Evolutionary conservation across 2,329 filamentous ascomycete species (phyloP).

Genomic region (Trichothecium roseum): DNA sequence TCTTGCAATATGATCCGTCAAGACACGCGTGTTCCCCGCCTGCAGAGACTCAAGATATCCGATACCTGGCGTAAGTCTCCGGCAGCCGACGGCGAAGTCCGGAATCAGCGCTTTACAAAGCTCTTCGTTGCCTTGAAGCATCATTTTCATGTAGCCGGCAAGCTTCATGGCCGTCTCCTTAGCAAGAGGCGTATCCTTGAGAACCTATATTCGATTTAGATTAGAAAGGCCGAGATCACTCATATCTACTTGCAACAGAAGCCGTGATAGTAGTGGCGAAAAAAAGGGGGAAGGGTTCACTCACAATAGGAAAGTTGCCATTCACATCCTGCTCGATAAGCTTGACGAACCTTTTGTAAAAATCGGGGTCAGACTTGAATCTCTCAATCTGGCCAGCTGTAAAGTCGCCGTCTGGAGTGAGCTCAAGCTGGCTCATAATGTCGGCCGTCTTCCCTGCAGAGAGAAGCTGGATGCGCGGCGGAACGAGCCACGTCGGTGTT

Average conservation of each 20-base stretch:
- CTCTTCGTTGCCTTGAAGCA: not conserved
- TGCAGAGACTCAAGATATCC: conserved; percentile 17
- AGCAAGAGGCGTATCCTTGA: conserved; percentile 1
- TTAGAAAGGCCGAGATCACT: too few species aligned
- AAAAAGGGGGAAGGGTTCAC: too few species aligned
- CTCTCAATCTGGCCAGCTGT: conserved; percentile 29
- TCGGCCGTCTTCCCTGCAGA: conserved; percentile 21
- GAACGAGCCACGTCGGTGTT: conserved; percentile 31
- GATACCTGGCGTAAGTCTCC: conserved; percentile 13
- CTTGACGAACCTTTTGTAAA: conserved; percentile 24
- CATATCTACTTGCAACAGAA: too few species aligned
- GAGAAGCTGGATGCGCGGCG: conserved; percentile 21
- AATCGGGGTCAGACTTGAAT: conserved; percentile 33
- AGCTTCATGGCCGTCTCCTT: not conserved
- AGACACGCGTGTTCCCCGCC: conserved; percentile 12
- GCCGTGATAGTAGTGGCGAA: too few species aligned
- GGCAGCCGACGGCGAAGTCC: conserved; percentile 6
- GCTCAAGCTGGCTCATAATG: conserved; percentile 11
- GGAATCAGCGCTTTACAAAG: conserved; percentile 2
- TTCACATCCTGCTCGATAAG: not conserved
- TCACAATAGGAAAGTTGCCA: not conserved
- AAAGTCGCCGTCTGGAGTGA: conserved; percentile 13
- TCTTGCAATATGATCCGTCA: conserved; percentile 10
- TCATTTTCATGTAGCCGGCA: not conserved
- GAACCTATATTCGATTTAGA: conserved; percentile 1